A percentile compares a stretch with the other conserved stretches of the same genome.
Evolutionary conservation across 371 early-diverging fungal genomes (phyloP).

Genomic region (Fennellomyces sp.): DNA sequence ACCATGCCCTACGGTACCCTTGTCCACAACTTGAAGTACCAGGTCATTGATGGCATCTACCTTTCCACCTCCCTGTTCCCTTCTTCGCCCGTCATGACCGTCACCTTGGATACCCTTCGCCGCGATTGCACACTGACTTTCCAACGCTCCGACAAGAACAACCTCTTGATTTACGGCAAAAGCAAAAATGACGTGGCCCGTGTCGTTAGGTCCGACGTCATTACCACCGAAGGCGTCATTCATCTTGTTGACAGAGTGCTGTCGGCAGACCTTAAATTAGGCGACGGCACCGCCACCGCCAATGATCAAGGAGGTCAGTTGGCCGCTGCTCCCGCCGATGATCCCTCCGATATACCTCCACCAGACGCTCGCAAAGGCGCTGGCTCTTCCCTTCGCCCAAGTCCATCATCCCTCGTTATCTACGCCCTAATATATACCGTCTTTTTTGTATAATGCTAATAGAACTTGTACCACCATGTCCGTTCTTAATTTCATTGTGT

Average conservation of each 20-base stretch:
- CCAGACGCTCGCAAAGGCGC: background rate
- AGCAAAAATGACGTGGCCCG: constrained; percentile 10
- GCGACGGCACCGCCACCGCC: background rate
- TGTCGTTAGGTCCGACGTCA: constrained; percentile 19
- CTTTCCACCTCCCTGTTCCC: constrained; percentile 12
- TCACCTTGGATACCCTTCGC: constrained; percentile 6
- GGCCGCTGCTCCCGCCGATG: background rate
- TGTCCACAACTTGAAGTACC: constrained; percentile 31
- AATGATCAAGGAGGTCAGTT: constrained; percentile 6
- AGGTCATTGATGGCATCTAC: constrained; percentile 26
- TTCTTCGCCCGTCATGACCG: background rate
- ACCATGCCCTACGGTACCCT: constrained; percentile 29
- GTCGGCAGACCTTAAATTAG: constrained; percentile 19
- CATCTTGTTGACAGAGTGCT: constrained; percentile 29
- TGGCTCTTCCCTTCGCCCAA: too few species aligned
- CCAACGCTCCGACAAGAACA: constrained; percentile 1
- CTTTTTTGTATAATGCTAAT: too few species aligned
- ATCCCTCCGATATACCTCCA: background rate
- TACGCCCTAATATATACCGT: too few species aligned
- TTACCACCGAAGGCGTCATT: constrained; percentile 29
- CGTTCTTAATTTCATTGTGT: too few species aligned
- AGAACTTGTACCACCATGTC: too few species aligned
- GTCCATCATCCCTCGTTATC: too few species aligned
- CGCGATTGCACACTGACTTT: constrained; percentile 11
- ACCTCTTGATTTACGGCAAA: constrained; percentile 16